These are phyloP conservation scores for Thalassia testudinum DNA, from an alignment of 116 monocot genomes.

Conservation along the genomic window DNA sequence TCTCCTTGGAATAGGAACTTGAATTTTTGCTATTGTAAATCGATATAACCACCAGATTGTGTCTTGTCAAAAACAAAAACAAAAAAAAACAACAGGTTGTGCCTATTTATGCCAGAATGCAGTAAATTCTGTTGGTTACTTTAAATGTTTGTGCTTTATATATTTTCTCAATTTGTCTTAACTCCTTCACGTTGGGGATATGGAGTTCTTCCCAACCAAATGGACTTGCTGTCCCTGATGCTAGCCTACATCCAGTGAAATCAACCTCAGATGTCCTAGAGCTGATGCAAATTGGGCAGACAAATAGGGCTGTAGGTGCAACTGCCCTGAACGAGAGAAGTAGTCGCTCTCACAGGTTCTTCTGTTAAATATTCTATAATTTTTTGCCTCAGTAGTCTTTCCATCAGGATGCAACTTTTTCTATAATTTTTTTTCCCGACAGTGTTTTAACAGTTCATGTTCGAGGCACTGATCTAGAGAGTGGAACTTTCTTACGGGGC, in stretches of 20 bases:
- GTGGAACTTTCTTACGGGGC: slow-evolving; percentile 41
- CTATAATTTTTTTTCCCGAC: slow-evolving; percentile 4
- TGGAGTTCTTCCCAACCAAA: slow-evolving; percentile 68
- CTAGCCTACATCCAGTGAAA: slow-evolving; percentile 67
- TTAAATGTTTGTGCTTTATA: background rate
- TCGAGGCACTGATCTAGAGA: slow-evolving; percentile 48
- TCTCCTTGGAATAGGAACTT: too few relatives aligned
- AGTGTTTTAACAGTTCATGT: slow-evolving; percentile 79
- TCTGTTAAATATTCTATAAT: background rate
- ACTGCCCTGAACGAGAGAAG: slow-evolving; percentile 97
- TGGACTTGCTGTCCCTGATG: slow-evolving; percentile 90
- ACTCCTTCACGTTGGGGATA: slow-evolving; percentile 63
- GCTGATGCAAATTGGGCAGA: slow-evolving; percentile 65
- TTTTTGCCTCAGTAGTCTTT: too few relatives aligned
- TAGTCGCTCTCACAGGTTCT: slow-evolving; percentile 84
- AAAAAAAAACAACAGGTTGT: too few relatives aligned
- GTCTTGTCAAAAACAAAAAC: too few relatives aligned
- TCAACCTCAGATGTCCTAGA: slow-evolving; percentile 79
- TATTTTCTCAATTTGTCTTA: slow-evolving; percentile 2
- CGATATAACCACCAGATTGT: too few relatives aligned
- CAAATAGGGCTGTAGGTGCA: slow-evolving; percentile 80
- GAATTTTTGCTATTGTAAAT: too few relatives aligned
- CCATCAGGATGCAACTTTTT: too few relatives aligned
- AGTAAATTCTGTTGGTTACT: too few relatives aligned
- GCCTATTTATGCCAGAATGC: too few relatives aligned